Conservation (phyloP, 176 grass and related monocot species). For the Triticum monococcum region DNA sequence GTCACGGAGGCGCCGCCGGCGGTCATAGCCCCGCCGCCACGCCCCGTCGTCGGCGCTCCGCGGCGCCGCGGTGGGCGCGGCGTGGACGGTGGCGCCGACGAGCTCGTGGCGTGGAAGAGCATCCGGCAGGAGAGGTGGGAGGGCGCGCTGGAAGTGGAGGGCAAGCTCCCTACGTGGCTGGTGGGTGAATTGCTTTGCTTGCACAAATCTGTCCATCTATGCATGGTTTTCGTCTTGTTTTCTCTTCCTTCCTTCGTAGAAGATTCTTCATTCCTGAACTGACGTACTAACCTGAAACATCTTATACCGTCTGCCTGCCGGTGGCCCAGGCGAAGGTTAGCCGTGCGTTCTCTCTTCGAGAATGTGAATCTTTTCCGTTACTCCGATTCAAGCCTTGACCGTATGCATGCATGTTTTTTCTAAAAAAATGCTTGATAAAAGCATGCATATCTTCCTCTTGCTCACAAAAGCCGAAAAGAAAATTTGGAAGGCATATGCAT, state of each 20-base stretch:
- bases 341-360: conserved; percentile 32
- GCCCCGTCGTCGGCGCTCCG: conserved; percentile 18
- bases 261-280: neutral
- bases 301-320: neutral
- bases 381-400: conserved; percentile 25
- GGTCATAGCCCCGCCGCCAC: conserved; percentile 9
- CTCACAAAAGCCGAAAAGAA: neutral
- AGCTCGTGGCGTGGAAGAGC: conserved; percentile 86
- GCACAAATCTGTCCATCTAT: neutral
- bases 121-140: conserved; percentile 88
- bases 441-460: neutral
- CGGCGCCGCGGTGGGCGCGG: conserved; percentile 19
- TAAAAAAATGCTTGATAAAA: neutral
- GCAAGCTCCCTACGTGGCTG: conserved; percentile 84
- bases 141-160: conserved; percentile 63
- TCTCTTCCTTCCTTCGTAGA: neutral
- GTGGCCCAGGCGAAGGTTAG: conserved; percentile 39
- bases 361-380: conserved; percentile 54
- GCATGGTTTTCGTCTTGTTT: neutral
- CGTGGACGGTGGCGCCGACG: conserved; percentile 16
- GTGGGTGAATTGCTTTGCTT: conserved; percentile 34
- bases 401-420: neutral
- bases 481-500: neutral
- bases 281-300: conserved; percentile 22
- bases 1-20: conserved; percentile 31